Conservation (phyloP, 129 eudicot species). For the Logfia minima region DNA sequence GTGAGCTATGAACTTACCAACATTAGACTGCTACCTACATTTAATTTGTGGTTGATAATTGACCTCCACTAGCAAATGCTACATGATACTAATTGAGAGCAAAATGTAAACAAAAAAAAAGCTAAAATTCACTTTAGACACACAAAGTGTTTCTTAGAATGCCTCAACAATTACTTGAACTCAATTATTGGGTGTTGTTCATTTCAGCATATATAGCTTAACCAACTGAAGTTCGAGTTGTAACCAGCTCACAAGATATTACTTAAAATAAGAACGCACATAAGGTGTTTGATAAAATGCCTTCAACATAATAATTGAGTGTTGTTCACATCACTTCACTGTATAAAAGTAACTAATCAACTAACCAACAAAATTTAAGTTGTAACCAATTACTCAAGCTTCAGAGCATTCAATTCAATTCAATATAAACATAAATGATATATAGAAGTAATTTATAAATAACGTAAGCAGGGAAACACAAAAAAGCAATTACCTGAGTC, state of each 20-base stretch:
- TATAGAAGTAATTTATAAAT: no score
- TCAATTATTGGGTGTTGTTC: background rate
- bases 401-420: background rate
- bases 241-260: background rate
- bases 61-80: no score
- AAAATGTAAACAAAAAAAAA: no score
- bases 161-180: background rate
- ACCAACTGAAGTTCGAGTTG: constrained; percentile 9
- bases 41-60: background rate
- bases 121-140: no score
- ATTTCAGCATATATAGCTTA: background rate
- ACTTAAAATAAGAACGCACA: constrained; percentile 1
- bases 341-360: no score
- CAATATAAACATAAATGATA: background rate
- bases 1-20: background rate
- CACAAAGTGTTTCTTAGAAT: no score
- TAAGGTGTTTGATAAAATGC: constrained; percentile 38
- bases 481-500: constrained; percentile 2
- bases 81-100: no score
- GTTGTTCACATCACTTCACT: no score
- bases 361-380: no score
- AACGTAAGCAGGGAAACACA: no score
- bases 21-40: background rate
- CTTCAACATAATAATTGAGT: background rate
- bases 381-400: no score